Evolutionary conservation across 768 basidiomycete species (phyloP).

Genomic region (Termitomyces sp.): DNA sequence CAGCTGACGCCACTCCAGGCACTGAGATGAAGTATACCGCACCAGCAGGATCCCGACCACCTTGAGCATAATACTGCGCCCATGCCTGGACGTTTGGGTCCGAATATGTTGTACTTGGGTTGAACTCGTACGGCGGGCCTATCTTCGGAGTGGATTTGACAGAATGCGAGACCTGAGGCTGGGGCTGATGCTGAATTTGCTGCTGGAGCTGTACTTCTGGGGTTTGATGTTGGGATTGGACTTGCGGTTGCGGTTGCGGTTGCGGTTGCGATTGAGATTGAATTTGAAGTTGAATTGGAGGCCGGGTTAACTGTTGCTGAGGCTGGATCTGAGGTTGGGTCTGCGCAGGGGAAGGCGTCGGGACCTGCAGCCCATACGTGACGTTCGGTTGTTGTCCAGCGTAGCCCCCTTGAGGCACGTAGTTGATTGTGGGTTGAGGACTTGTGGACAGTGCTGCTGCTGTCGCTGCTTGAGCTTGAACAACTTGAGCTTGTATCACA

Average conservation of each 20-base stretch:
- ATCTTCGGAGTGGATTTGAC: constrained; percentile 21
- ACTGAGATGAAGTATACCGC: constrained; percentile 78
- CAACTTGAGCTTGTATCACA: constrained; percentile 13
- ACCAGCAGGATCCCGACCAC: constrained; percentile 69
- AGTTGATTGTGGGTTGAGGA: constrained; percentile 6
- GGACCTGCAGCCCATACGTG: constrained; percentile 33
- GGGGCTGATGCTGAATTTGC: constrained; percentile 10
- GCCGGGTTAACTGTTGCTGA: not conserved
- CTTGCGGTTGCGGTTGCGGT: constrained; percentile 20
- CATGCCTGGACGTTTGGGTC: constrained; percentile 83
- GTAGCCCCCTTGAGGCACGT: constrained; percentile 25
- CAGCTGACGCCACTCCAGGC: constrained; percentile 59
- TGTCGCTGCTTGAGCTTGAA: not conserved
- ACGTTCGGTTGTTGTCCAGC: constrained; percentile 28
- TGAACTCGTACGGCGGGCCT: constrained; percentile 52
- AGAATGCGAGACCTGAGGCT: constrained; percentile 17
- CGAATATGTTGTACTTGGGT: constrained; percentile 62
- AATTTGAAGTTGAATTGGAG: constrained; percentile 7
- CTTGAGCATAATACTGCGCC: constrained; percentile 82
- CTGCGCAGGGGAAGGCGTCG: constrained; percentile 33
- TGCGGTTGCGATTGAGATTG: constrained; percentile 5
- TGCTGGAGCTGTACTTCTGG: constrained; percentile 18
- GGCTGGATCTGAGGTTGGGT: not conserved
- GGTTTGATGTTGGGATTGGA: constrained; percentile 17
- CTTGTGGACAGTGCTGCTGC: not conserved